These are phyloP conservation scores for Chytriomyces confervae DNA, from an alignment of 192 early-diverging fungal genomes.

Conservation along the genomic window DNA sequence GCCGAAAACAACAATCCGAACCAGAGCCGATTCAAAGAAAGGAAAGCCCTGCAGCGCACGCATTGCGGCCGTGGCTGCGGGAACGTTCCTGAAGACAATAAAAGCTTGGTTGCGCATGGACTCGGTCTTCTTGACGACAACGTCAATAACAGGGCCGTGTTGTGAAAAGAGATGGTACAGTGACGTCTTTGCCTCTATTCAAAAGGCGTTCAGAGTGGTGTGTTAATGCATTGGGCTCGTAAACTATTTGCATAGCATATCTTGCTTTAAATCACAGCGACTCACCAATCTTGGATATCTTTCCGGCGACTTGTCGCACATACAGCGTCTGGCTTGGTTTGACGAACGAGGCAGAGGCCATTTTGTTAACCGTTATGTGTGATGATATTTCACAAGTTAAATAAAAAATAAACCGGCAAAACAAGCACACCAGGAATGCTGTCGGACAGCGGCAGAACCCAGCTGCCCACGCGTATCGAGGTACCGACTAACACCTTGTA, in stretches of 20 bases:
- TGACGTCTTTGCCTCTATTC: constrained; percentile 68
- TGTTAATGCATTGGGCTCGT: neutral
- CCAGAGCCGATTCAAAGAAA: constrained; percentile 83
- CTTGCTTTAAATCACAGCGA: neutral
- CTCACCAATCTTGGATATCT: constrained; percentile 74
- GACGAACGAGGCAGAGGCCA: constrained; percentile 2
- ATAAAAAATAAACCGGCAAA: neutral
- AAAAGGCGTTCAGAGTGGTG: neutral
- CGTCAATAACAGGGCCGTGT: constrained; percentile 85
- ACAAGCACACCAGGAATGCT: neutral
- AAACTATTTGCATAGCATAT: neutral
- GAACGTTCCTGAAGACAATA: constrained; percentile 85
- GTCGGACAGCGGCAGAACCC: neutral
- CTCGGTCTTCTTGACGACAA: constrained; percentile 80
- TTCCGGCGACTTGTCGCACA: constrained; percentile 70
- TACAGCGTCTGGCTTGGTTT: constrained; percentile 75
- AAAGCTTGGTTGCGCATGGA: constrained; percentile 95
- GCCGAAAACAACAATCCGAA: constrained; percentile 43
- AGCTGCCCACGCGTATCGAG: constrained; percentile 16
- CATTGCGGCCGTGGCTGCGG: constrained; percentile 83
- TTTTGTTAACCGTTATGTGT: neutral
- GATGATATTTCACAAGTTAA: too few relatives aligned
- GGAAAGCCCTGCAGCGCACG: constrained; percentile 86
- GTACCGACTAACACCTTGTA: neutral
- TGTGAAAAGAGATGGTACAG: constrained; percentile 87